phyloP scores from a whole-genome alignment of 306 rosid species.

The Quillaja saponaria region DNA sequence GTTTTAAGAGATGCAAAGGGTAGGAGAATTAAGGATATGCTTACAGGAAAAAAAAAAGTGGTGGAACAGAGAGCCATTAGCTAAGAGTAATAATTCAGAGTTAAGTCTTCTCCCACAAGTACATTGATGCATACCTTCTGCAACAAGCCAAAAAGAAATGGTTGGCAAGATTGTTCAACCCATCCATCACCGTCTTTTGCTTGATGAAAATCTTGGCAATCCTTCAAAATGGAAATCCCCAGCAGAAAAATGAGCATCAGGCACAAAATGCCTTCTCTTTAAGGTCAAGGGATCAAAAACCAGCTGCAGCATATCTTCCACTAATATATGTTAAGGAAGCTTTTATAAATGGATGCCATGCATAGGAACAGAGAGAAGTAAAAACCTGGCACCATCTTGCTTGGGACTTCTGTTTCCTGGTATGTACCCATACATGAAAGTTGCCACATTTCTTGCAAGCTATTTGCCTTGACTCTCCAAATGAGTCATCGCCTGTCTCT shows the following conservation, averaged over 20 bases:
- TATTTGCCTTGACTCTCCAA: slow-evolving; percentile 74
- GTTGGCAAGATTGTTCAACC: slow-evolving; percentile 96
- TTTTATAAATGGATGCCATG: slow-evolving; percentile 27
- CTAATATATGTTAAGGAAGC: slow-evolving; percentile 7
- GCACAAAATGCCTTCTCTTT: slow-evolving; percentile 5
- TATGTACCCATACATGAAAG: slow-evolving; percentile 82
- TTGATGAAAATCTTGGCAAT: slow-evolving; percentile 93
- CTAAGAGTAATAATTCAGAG: no score
- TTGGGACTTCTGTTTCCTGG: slow-evolving; percentile 74
- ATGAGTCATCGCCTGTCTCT: slow-evolving; percentile 64
- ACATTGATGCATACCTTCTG: slow-evolving; percentile 69
- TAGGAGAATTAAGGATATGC: neutral
- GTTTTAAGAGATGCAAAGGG: no score
- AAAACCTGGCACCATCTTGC: slow-evolving; percentile 99
- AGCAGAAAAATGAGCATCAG: slow-evolving; percentile 29
- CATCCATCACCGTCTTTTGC: slow-evolving; percentile 99
- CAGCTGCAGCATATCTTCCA: slow-evolving; percentile 4
- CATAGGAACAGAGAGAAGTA: slow-evolving; percentile 26
- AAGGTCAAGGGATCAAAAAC: slow-evolving; percentile 18
- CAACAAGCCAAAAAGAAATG: slow-evolving; percentile 81
- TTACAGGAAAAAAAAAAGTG: no score
- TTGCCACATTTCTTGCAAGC: slow-evolving; percentile 85
- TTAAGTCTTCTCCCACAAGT: neutral
- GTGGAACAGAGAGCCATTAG: no score
- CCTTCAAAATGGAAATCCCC: slow-evolving; percentile 54